These are phyloP conservation scores for Candida pseudoglaebosa DNA, from an alignment of 805 yeast genomes.

Conservation along the genomic window DNA sequence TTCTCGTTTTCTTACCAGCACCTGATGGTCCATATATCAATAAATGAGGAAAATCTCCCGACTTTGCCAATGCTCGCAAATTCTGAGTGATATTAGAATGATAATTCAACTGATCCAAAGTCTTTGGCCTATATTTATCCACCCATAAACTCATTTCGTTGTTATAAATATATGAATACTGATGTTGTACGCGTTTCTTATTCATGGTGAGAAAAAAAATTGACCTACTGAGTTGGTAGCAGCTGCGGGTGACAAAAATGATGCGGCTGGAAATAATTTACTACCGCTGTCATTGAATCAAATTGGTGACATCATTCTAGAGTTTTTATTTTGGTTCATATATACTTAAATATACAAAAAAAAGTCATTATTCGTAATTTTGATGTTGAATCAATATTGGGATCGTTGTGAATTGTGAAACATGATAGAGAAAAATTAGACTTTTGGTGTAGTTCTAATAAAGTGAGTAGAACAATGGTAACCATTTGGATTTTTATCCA, in stretches of 20 bases:
- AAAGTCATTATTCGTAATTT: background rate
- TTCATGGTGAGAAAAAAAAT: background rate
- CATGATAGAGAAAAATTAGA: conserved; percentile 12
- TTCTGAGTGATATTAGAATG: conserved; percentile 63
- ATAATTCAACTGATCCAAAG: conserved; percentile 59
- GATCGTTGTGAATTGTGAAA: background rate
- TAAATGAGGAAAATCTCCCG: conserved; percentile 91
- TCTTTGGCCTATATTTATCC: conserved; percentile 83
- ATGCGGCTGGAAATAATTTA: background rate
- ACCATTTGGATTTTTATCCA: conserved; percentile 77
- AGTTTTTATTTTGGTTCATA: background rate
- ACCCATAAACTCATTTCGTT: conserved; percentile 88
- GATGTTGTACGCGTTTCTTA: conserved; percentile 1
- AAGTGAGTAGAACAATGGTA: conserved; percentile 90
- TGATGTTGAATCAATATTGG: background rate
- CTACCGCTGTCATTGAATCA: background rate
- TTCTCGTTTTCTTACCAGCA: conserved; percentile 94
- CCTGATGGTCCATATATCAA: conserved; percentile 95
- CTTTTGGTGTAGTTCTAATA: conserved; percentile 59
- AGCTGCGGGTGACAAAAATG: no score
- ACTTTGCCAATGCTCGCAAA: conserved; percentile 53
- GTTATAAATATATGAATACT: background rate
- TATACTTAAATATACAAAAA: conserved; percentile 1
- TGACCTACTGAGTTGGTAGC: no score
- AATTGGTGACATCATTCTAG: no score